These are phyloP conservation scores for Pilatotrama ljubarskyi DNA, from an alignment of 768 basidiomycete species.

Conservation along the genomic window DNA sequence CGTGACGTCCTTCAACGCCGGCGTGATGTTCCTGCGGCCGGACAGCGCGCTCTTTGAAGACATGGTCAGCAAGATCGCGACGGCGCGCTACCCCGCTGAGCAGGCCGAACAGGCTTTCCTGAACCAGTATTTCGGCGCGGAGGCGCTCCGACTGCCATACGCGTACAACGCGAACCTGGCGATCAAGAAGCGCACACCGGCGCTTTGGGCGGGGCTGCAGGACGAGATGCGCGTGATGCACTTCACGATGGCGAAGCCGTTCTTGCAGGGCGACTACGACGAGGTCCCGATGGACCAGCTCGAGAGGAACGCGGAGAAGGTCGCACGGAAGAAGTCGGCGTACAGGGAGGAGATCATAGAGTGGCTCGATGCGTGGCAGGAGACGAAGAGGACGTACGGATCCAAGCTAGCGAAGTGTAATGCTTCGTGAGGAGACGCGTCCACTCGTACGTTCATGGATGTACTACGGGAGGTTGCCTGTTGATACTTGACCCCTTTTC, in stretches of 20 bases:
- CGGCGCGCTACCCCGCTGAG: slow-evolving; percentile 38
- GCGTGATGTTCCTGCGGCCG: slow-evolving; percentile 36
- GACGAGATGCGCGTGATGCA: slow-evolving; percentile 36
- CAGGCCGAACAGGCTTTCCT: slow-evolving; percentile 48
- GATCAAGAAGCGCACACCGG: slow-evolving; percentile 33
- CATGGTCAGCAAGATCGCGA: slow-evolving; percentile 39
- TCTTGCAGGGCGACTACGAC: slow-evolving; percentile 25
- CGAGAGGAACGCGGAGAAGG: slow-evolving; percentile 22
- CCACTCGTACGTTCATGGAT: too few species aligned
- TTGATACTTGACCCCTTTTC: too few species aligned
- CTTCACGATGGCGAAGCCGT: slow-evolving; percentile 35
- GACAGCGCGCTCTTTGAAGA: slow-evolving; percentile 30
- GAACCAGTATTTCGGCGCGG: slow-evolving; percentile 38
- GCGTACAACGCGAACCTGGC: slow-evolving; percentile 40
- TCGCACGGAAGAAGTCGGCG: slow-evolving; percentile 12
- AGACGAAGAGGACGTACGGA: slow-evolving; percentile 20
- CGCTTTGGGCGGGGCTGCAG: slow-evolving; percentile 34
- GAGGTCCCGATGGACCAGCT: slow-evolving; percentile 26
- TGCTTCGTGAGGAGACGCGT: neutral
- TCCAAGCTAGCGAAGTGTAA: slow-evolving; percentile 9
- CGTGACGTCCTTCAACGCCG: slow-evolving; percentile 38
- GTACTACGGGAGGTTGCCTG: too few species aligned
- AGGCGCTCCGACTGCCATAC: slow-evolving; percentile 36
- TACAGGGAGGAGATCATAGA: slow-evolving; percentile 28
- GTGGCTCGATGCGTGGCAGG: slow-evolving; percentile 28